Evolutionary conservation across 805 yeast genomes (phyloP), one percentile per base, ranked within the genome.

Genomic region (Spathaspora hagerdaliae): DNA sequence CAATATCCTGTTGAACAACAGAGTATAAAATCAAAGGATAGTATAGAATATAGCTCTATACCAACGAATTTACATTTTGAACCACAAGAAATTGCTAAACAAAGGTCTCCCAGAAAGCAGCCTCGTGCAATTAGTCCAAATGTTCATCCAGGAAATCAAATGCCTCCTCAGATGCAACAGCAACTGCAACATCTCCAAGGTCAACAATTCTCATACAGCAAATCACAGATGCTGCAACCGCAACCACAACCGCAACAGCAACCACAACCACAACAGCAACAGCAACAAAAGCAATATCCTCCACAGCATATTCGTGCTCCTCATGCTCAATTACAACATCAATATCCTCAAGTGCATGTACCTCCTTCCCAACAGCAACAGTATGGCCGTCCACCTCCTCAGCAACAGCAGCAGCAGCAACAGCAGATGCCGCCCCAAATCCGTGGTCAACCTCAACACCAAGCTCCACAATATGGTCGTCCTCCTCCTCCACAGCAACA

Each of bases 321-420:
- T 19, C 24, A 19, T 19, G 24, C 24, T 5, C 24, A 19, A 19
- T 5, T 19, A 19, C 24, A 19, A 19, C 24, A 19, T 19, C 24
- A 19, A 5, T 19, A 19, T 19, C 24, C 24, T 19, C 24, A 19
- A 19, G 4, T 19, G 24, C 2, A 19, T 19, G 24, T 19, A 19
- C 24, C 24, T 19, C 24, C 49, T 27, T 37, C 27, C 32, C 62
- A n/a, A 59, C 47, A 42, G 38, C 53, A 48, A 31, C 51, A 50
- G 15, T 49, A 38, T 19, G 55, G 47, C 24, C 39, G 42, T n/a
- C 33, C 45, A 27, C 37, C 37, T 34, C 46, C 27, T 5, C 52
- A 42, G 31, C 50, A 43, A 19, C 49, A 46, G 19, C 33, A 41
- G 26, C 36, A 39, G 29, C 34, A 34, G 31, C 27, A 45, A 31